Base-by-base conservation (phyloP, 805 yeast species). In the Helenozyma rhizophorensis region DNA sequence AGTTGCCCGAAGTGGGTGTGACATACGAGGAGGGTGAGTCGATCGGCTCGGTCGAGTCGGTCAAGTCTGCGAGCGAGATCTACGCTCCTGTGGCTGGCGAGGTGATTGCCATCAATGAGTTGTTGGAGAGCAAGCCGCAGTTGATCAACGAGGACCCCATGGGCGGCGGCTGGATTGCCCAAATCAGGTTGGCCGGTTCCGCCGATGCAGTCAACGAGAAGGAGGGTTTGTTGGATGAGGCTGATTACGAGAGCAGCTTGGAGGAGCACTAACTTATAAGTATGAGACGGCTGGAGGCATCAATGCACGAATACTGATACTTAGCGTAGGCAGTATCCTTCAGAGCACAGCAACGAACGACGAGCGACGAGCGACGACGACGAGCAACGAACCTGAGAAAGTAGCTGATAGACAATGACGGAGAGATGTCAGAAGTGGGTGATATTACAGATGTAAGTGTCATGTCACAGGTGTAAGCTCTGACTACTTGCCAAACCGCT, bases 151-250 rank as follows among this genome's bases (percentile, higher is more conserved):
- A 67, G 43, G 97, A 88, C 54, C 97, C 98, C 30, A 71, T 84
- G 79, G 97, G 97, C 34, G 79, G 78, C 37, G 97, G 95, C 23
- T 90, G 96, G 96, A 76, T 90, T 42, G 86, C 84, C 34, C 84
- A 86, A 63, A 61, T 90, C 46, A 72, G 81, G 60, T 61, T 84
- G 39, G 45, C 53, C 14, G 65, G 72, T 45, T 65, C 67, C 11
- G 22, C 30, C 22, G 51, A 47, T 30, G 51, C 42, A n/a, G 43
- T 62, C 14, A 59, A 56, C 37, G 51, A 53, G 21, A 49, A 53
- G 21, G 72, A 58, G 31, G 75, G 67, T 10, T 67, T 80, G 49
- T 54, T 81, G 58, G 60, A 65, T 36, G 72, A 68, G 49, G 78
- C 70, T 32, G 74, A 67, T 33, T 82, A 82, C 56, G 74, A 72